Conservation (phyloP, 1,284 basidiomycete genomes). For the Phellinidium pouzarii region DNA sequence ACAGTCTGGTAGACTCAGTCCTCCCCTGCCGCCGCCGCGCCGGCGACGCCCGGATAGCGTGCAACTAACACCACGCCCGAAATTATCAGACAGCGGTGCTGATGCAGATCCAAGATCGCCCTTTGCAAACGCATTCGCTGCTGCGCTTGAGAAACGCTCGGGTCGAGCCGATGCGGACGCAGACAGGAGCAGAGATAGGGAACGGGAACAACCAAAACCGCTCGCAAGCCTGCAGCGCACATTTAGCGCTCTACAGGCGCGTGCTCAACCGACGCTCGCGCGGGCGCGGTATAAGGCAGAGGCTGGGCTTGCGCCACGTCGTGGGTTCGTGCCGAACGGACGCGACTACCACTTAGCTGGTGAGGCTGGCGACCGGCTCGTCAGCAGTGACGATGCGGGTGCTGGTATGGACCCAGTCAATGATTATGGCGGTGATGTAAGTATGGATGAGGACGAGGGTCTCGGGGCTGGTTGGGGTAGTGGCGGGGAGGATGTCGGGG, state of each 20-base stretch:
- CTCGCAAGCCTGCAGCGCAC: conserved; percentile 41
- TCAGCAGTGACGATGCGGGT: conserved; percentile 18
- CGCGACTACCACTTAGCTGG: conserved; percentile 22
- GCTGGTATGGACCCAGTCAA: conserved; percentile 16
- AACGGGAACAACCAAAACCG: conserved; percentile 20
- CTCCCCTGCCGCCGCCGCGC: conserved; percentile 37
- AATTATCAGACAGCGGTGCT: not conserved
- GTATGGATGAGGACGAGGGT: conserved; percentile 10
- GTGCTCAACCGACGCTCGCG: conserved; percentile 39
- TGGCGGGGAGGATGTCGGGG: not conserved
- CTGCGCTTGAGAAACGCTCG: not conserved
- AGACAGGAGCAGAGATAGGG: not conserved
- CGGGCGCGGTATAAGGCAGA: conserved; percentile 65
- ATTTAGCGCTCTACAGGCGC: conserved; percentile 38
- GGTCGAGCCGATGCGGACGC: not conserved
- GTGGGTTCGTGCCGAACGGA: conserved; percentile 45
- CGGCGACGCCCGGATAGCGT: conserved; percentile 58
- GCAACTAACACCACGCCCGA: conserved; percentile 35
- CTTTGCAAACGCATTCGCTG: conserved; percentile 7
- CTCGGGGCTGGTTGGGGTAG: not conserved
- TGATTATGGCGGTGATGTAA: conserved; percentile 19
- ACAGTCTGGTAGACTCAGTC: not conserved
- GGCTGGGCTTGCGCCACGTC: conserved; percentile 46
- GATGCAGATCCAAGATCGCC: not conserved
- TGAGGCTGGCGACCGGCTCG: conserved; percentile 27